Conservation (phyloP, 2,329 filamentous ascomycete species). For the Dactylonectria macrodidyma region DNA sequence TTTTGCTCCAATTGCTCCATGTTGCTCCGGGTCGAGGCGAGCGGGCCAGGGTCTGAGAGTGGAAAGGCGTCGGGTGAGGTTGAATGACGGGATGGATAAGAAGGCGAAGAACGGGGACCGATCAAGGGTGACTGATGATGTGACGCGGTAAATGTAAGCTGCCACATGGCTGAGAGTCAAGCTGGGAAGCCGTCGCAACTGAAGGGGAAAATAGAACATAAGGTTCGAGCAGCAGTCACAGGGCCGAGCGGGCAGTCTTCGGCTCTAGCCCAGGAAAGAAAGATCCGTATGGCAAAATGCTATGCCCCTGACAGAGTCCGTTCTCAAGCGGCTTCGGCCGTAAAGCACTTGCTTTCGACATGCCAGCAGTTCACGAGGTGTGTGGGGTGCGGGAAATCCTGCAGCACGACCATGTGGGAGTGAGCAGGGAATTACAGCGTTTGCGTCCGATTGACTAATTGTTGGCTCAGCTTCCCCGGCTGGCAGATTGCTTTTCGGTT, state of each 20-base stretch:
- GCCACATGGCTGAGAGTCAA: not conserved
- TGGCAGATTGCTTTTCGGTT: conserved; percentile 3
- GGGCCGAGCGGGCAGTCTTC: not conserved
- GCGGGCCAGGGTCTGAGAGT: conserved; percentile 15
- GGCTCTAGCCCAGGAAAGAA: conserved; percentile 16
- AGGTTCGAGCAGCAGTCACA: conserved; percentile 14
- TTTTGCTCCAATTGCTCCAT: conserved; percentile 15
- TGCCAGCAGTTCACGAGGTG: conserved; percentile 16
- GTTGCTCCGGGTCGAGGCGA: conserved; percentile 21
- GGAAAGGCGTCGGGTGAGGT: conserved; percentile 10
- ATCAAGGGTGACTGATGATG: not conserved
- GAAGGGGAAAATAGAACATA: not conserved
- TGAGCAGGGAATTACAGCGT: conserved; percentile 4
- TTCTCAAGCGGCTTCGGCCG: conserved; percentile 21
- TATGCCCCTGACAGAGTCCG: conserved; percentile 7
- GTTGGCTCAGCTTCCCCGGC: not conserved
- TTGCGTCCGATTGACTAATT: not conserved
- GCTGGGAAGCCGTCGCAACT: not conserved
- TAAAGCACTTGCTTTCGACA: conserved; percentile 9
- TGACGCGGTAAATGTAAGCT: not conserved
- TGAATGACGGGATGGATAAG: not conserved
- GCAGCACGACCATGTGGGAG: conserved; percentile 23
- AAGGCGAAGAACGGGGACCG: not conserved
- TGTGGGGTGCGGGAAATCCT: conserved; percentile 25
- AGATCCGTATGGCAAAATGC: conserved; percentile 1